Base-by-base conservation (phyloP, 2,329 filamentous ascomycete species). In the Aspergillus sp. region DNA sequence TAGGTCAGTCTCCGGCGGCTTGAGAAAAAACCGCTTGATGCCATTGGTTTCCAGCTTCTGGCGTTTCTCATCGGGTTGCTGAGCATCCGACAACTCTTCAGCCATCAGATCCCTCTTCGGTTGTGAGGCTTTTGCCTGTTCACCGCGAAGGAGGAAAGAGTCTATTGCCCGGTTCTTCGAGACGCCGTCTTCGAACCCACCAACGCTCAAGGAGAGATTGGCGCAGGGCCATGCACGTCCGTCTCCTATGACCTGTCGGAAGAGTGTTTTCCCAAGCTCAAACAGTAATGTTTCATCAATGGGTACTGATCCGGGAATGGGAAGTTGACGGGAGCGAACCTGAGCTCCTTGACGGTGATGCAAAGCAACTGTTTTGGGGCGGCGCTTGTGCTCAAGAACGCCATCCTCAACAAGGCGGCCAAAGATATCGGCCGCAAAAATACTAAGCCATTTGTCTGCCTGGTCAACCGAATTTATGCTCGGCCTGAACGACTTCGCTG, bases 401-500 rank as follows among this genome's bases (percentile, higher is more conserved):
- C 92, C 92, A 76, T 98, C 94, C 72, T 98, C 93, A 0, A 97
- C 88, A 49, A 98, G 83, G 45, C 95, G 87, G 57, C 91, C 89
- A 76, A 90, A 95, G 55, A 99, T 96, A 73, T 99, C 95, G 1
- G 92, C 91, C 4, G 86, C 88, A 74, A 98, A 98, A 57, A 99
- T 97, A 10, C 89, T 85, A 41, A 99, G 81, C 95, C 95, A 99
- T 62, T 88, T 88, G 23, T 85, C 81, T 1, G 89, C 94, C 73
- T 96, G 91, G 21, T 95, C 91, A 17, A 86, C 79, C 2, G 83
- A 89, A 67, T 87, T 90, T 72, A 98, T 94, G 58, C 84, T 87
- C 0, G 95, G 95, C 25, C 91, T 85, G 71, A 99, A 99, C 0
- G 92, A 96, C 74, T 99, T 99, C 19, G 95, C 93, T 1, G 92